phyloP scores from a whole-genome alignment of 805 yeast genomes.

The Wickerhamomyces strasburgensis region DNA sequence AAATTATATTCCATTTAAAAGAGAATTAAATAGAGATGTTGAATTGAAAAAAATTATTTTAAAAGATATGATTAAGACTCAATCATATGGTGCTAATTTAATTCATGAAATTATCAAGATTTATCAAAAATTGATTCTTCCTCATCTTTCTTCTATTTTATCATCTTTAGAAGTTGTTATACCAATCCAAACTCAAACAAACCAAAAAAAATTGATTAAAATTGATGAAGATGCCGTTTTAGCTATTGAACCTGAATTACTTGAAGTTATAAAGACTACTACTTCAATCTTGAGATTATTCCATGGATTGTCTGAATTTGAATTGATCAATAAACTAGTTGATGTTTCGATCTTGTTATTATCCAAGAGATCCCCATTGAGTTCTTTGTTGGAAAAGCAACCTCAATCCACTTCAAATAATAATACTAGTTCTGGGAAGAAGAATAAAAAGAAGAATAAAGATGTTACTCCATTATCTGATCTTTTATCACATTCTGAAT shows the following conservation, averaged over 20 bases:
- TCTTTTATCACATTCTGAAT: slow-evolving; percentile 57
- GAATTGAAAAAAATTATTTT: slow-evolving; percentile 40
- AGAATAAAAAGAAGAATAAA: slow-evolving; percentile 38
- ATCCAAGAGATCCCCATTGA: slow-evolving; percentile 29
- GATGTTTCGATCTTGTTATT: slow-evolving; percentile 48
- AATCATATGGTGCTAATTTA: slow-evolving; percentile 39
- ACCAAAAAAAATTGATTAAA: slow-evolving; percentile 34
- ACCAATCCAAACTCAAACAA: slow-evolving; percentile 39
- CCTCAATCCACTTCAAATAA: slow-evolving; percentile 16
- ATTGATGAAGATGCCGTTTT: slow-evolving; percentile 32
- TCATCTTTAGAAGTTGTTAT: slow-evolving; percentile 52
- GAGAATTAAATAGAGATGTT: slow-evolving; percentile 52
- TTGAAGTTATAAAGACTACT: slow-evolving; percentile 29
- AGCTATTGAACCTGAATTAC: slow-evolving; percentile 28
- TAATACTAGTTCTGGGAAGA: slow-evolving; percentile 22
- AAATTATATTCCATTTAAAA: slow-evolving; percentile 49
- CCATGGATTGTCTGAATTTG: slow-evolving; percentile 41
- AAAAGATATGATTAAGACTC: slow-evolving; percentile 39
- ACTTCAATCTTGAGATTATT: slow-evolving; percentile 29
- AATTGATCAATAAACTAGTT: slow-evolving; percentile 49
- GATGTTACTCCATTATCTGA: slow-evolving; percentile 56
- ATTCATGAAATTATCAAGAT: slow-evolving; percentile 27
- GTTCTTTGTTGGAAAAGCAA: slow-evolving; percentile 23
- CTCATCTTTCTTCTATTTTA: slow-evolving; percentile 46
- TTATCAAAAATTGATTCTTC: slow-evolving; percentile 33